Conservation (phyloP, 306 rosid species). For the Sicyos edulis region DNA sequence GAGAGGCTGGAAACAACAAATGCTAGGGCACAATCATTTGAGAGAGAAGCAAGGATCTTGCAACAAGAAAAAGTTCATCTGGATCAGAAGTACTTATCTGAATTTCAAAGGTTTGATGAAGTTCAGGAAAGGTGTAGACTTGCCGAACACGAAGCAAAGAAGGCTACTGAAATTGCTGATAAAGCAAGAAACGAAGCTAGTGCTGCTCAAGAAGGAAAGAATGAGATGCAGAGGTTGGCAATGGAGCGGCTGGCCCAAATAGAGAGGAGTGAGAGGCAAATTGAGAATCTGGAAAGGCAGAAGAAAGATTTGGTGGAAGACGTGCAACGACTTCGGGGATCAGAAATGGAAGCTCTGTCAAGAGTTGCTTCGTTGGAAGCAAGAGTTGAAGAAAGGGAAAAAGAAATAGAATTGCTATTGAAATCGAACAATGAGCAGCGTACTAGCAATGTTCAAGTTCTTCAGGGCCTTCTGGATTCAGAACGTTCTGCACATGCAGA, state of each 20-base stretch:
- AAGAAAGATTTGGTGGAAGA: conserved; percentile 47
- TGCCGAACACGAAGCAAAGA: conserved; percentile 74
- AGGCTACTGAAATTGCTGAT: conserved; percentile 69
- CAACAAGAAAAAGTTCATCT: conserved; percentile 73
- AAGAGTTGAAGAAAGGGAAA: conserved; percentile 78
- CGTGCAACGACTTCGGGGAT: conserved; percentile 42
- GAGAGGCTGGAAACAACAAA: conserved; percentile 53
- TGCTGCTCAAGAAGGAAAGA: conserved; percentile 60
- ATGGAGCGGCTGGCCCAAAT: conserved; percentile 68
- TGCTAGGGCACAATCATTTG: conserved; percentile 64
- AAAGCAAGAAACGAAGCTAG: conserved; percentile 62
- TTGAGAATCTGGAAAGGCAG: conserved; percentile 59
- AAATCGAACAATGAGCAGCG: conserved; percentile 70
- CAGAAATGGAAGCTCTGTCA: conserved; percentile 56
- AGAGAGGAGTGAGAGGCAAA: conserved; percentile 78
- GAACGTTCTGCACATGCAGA: conserved; percentile 92
- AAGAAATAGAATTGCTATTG: conserved; percentile 63
- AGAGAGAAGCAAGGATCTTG: conserved; percentile 55
- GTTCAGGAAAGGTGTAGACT: conserved; percentile 65
- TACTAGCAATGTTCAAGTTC: conserved; percentile 60
- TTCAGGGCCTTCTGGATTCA: conserved; percentile 68
- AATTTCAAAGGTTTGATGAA: conserved; percentile 70
- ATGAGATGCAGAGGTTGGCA: conserved; percentile 80
- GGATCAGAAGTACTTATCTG: conserved; percentile 64
- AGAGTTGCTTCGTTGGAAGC: conserved; percentile 50